Conservation (phyloP, 2,329 filamentous ascomycete genomes). For the Clarireedia monteithiana region DNA sequence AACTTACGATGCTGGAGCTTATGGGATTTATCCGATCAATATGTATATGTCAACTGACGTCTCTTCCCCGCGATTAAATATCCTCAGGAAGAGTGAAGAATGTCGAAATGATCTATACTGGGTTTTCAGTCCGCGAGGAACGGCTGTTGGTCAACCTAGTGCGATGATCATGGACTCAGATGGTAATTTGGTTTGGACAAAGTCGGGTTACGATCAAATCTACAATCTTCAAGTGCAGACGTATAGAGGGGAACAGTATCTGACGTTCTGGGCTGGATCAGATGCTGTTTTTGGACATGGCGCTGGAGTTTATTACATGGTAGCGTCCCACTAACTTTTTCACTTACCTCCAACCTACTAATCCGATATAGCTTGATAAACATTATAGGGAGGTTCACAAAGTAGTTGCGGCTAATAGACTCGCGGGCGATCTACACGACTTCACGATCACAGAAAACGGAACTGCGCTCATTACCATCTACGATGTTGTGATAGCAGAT, state of each 20-base stretch:
- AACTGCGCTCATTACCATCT: constrained; percentile 46
- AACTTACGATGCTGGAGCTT: constrained; percentile 30
- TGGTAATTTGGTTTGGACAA: constrained; percentile 40
- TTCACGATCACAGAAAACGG: constrained; percentile 45
- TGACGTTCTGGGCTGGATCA: constrained; percentile 43
- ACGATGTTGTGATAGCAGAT: constrained; percentile 41
- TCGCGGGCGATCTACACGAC: constrained; percentile 34
- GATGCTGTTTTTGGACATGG: constrained; percentile 40
- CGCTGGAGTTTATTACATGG: constrained; percentile 40
- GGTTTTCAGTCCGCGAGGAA: constrained; percentile 34
- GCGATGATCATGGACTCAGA: constrained; percentile 38
- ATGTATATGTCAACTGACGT: constrained; percentile 29
- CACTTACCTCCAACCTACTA: neutral
- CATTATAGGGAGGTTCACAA: constrained; percentile 30
- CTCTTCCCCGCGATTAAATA: constrained; percentile 30
- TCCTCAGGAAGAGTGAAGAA: constrained; percentile 23
- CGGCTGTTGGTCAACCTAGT: constrained; percentile 28
- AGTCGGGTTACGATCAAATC: constrained; percentile 29
- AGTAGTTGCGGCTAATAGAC: constrained; percentile 29
- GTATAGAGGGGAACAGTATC: constrained; percentile 36
- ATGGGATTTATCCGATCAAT: constrained; percentile 31
- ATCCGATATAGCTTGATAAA: constrained; percentile 18
- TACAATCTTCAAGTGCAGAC: constrained; percentile 39
- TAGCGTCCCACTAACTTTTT: constrained; percentile 10
- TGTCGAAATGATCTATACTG: constrained; percentile 35